Percentiles rank a stretch among this genome's conserved stretches.
These are phyloP conservation scores for Trametes hirsuta DNA, from an alignment of 1,284 basidiomycete species.

Conservation along the genomic window DNA sequence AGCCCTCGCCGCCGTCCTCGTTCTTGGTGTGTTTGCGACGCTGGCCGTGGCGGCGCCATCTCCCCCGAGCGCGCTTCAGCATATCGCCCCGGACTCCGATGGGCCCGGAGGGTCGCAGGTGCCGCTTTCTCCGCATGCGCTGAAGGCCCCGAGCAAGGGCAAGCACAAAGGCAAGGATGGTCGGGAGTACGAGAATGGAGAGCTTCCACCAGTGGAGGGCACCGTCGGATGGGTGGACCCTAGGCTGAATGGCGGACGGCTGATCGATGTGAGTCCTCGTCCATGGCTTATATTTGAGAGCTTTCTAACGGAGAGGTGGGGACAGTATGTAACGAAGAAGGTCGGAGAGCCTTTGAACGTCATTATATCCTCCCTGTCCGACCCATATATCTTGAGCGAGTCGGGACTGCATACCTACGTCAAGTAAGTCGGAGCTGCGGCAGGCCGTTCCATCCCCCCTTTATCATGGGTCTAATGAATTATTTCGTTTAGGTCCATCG, in stretches of 20 bases:
- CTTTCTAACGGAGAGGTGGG: background rate
- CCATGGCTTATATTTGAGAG: background rate
- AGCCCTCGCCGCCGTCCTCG: background rate
- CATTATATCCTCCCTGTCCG: slow-evolving; percentile 48
- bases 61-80: background rate
- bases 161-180: slow-evolving; percentile 5
- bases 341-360: slow-evolving; percentile 50
- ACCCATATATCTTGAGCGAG: slow-evolving; percentile 47
- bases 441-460: too few relatives aligned
- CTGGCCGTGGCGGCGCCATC: background rate
- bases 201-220: slow-evolving; percentile 31
- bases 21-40: background rate
- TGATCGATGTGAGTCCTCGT: slow-evolving; percentile 42
- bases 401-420: slow-evolving; percentile 44
- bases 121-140: background rate
- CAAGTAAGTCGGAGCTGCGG: slow-evolving; percentile 38
- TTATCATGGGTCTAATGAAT: background rate
- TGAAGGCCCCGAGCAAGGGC: background rate
- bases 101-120: too few relatives aligned
- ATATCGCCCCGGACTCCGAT: too few relatives aligned
- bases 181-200: slow-evolving; percentile 33
- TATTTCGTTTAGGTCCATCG: slow-evolving; percentile 57
- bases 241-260: slow-evolving; percentile 64
- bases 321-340: slow-evolving; percentile 61
- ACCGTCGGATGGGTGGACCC: slow-evolving; percentile 70